Conservation (phyloP, 768 basidiomycete species). For the Leccinum broughii region DNA sequence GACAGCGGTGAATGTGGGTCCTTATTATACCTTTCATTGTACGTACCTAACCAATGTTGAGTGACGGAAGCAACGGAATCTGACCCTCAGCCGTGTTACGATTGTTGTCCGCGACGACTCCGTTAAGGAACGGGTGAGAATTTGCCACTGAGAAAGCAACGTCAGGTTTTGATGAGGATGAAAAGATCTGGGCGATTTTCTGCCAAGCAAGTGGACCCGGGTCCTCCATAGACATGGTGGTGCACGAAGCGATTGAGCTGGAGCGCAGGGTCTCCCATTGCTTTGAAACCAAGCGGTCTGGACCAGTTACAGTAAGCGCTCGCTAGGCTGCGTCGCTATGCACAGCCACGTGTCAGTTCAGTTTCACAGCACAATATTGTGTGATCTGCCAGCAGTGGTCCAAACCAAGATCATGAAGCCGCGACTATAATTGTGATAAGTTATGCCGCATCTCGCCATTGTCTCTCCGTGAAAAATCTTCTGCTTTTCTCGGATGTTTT, state of each 20-base stretch:
- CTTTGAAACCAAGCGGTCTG: not conserved
- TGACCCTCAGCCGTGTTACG: not conserved
- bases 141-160: not conserved
- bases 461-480: not conserved
- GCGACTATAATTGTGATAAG: not conserved
- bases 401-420: not conserved
- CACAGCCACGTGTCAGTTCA: not conserved
- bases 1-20: not conserved
- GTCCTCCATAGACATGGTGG: not conserved
- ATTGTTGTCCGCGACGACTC: not conserved
- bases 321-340: not conserved
- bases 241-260: not conserved
- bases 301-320: not conserved
- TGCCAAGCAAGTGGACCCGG: not conserved
- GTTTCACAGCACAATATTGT: not conserved
- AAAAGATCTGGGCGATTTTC: not conserved
- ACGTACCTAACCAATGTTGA: constrained; percentile 3
- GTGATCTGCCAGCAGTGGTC: not conserved
- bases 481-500: not conserved
- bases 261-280: not conserved
- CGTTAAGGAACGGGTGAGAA: not conserved
- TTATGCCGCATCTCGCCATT: not conserved
- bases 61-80: not conserved
- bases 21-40: constrained; percentile 4
- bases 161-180: not conserved